These are phyloP conservation scores for Rasamsonia emersonii DNA, from an alignment of 2,329 filamentous ascomycete species.

Conservation along the genomic window DNA sequence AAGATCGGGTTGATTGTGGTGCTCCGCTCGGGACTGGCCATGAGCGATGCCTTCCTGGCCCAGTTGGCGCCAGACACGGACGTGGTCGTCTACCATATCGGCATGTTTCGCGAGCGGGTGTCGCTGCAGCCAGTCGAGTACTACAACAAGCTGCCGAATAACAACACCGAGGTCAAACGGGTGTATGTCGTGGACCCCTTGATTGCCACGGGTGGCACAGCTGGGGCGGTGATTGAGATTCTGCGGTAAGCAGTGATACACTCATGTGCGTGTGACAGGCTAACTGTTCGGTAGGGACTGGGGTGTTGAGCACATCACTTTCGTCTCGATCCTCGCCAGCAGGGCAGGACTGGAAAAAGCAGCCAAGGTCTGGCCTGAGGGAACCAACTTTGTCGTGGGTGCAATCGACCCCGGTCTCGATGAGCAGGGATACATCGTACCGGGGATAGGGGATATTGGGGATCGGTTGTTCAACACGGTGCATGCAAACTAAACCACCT, in stretches of 20 bases:
- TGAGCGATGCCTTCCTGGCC: conserved; percentile 29
- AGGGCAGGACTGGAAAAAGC: conserved; percentile 13
- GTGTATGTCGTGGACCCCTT: conserved; percentile 20
- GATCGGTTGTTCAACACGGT: conserved; percentile 20
- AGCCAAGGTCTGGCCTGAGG: conserved; percentile 18
- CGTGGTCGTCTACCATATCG: conserved; percentile 19
- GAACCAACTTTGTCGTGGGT: conserved; percentile 18
- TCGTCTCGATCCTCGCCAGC: conserved; percentile 18
- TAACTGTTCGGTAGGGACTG: conserved; percentile 14
- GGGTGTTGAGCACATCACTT: conserved; percentile 19
- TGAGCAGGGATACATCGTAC: conserved; percentile 18
- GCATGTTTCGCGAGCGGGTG: conserved; percentile 18
- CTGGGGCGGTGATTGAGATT: conserved; percentile 17
- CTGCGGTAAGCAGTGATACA: conserved; percentile 13
- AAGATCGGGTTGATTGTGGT: conserved; percentile 17
- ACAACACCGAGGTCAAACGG: conserved; percentile 15
- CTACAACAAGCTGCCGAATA: conserved; percentile 21
- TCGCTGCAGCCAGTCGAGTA: conserved; percentile 21
- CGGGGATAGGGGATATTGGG: conserved; percentile 22
- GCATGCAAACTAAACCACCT: conserved; percentile 5
- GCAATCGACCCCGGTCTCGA: conserved; percentile 16
- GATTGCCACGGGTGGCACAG: conserved; percentile 20
- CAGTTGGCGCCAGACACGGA: conserved; percentile 17
- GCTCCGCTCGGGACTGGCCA: conserved; percentile 30
- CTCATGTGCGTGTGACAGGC: neutral